Evolutionary conservation across 2,329 filamentous ascomycete species (phyloP).

Genomic region (Venturia asperata): DNA sequence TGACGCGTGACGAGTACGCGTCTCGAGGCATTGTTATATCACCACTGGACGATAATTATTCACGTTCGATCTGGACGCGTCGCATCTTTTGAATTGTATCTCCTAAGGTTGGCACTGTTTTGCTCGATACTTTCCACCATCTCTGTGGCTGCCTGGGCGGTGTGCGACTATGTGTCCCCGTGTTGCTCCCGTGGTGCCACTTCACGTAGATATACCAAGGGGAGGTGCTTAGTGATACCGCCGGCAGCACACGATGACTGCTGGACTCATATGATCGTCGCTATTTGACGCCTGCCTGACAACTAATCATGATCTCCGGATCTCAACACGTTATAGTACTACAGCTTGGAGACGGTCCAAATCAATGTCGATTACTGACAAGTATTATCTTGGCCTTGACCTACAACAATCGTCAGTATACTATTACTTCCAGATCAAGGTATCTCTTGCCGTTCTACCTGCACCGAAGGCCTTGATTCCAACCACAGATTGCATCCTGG

Average conservation of each 20-base stretch:
- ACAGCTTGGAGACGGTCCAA: not conserved
- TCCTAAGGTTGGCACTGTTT: not conserved
- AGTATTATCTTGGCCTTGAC: no score
- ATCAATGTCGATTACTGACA: not conserved
- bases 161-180: not conserved
- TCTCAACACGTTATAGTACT: not conserved
- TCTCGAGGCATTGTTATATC: not conserved
- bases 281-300: not conserved
- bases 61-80: not conserved
- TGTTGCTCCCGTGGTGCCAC: not conserved
- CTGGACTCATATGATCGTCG: slow-evolving; percentile 1
- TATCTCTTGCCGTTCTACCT: not conserved
- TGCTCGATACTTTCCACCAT: not conserved
- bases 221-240: not conserved
- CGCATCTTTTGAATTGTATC: not conserved
- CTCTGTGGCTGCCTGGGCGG: not conserved
- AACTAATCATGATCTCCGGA: not conserved
- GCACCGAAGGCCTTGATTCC: not conserved
- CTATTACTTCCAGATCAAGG: not conserved
- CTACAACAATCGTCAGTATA: not conserved
- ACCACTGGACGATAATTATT: not conserved
- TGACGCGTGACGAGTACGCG: slow-evolving; percentile 6
- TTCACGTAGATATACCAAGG: not conserved
- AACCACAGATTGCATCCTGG: no score
- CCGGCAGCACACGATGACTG: not conserved